A percentile compares a stretch with the other conserved stretches of the same genome.
Evolutionary conservation across 116 monocot species (phyloP).

Genomic region (Trichopus zeylanicus): DNA sequence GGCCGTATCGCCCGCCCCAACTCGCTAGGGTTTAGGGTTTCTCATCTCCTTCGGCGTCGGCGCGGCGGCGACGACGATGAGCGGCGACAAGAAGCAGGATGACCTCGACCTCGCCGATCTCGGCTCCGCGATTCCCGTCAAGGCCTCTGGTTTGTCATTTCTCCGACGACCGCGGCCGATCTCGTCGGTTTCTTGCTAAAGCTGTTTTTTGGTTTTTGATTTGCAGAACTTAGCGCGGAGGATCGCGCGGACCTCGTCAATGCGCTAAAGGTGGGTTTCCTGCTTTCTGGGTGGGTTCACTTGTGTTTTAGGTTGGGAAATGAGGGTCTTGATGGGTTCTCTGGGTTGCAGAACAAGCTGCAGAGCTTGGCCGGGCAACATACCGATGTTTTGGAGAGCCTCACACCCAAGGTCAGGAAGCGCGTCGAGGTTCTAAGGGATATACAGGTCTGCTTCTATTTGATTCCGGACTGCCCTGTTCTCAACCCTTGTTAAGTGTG

Average conservation of each 20-base stretch:
- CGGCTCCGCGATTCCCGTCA: slow-evolving; percentile 17
- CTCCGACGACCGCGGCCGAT: no score
- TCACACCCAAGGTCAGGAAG: slow-evolving; percentile 53
- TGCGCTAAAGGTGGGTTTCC: slow-evolving; percentile 27
- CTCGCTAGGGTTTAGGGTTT: slow-evolving; percentile 1
- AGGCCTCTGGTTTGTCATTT: background rate
- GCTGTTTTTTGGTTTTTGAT: background rate
- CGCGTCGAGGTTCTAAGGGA: slow-evolving; percentile 46
- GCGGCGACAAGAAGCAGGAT: slow-evolving; percentile 19
- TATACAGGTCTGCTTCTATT: slow-evolving; percentile 30
- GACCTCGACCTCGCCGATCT: slow-evolving; percentile 31
- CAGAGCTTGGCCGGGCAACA: slow-evolving; percentile 46
- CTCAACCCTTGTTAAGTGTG: no score
- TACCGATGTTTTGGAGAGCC: slow-evolving; percentile 29
- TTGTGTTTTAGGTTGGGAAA: background rate
- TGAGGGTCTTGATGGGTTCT: background rate
- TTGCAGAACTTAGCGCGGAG: slow-evolving; percentile 32
- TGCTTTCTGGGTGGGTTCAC: background rate
- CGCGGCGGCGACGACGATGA: slow-evolving; percentile 18
- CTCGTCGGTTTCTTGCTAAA: no score
- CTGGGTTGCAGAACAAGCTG: slow-evolving; percentile 38
- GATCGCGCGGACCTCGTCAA: slow-evolving; percentile 33
- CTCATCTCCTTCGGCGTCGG: background rate
- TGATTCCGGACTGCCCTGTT: no score
- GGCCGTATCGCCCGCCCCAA: background rate